Base-by-base conservation (phyloP, 306 rosid species). In the Cyclanthera cordifolia region DNA sequence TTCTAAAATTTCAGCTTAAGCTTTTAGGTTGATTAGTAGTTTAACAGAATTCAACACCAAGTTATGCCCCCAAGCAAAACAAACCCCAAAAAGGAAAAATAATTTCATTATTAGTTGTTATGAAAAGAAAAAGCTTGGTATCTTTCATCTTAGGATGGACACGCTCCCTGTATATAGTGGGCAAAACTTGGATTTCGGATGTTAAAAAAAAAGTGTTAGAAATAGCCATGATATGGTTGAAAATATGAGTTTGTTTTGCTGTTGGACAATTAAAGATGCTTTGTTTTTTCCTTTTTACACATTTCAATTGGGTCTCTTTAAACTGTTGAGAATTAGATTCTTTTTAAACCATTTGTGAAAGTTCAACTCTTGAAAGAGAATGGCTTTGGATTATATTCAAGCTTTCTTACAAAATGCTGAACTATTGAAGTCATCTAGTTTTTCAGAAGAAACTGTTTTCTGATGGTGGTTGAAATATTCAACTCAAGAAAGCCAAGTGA, bases 401-500 rank as follows among this genome's bases (percentile, higher is more conserved):
- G 56, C 71, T 8, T 67, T n/a, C 24, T n/a, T 25, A 46, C 37
- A 25, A 67, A 28, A 47, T 43, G 30, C 50, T 64, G 19, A 43
- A 50, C 39, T 61, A 61, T 15, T 41, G 37, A 64, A 64, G 20
- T 64, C 70, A 23, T 64, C 4, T 3, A 64, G 53, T 43, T 43
- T 41, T 52, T 43, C 30, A 63, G 49, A 37, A 32, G 23, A 61
- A 19, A 21, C 13, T 20, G n/a, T 63, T 16, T 47, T 25, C 55
- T 8, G 30, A 24, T 50, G 43, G 57, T 50, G 43, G 57, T n/a
- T 46, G 25, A 61, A 61, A 39, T 23, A 53, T 65, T 65, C 37
- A 41, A 32, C 19, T 32, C 65, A 57, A 57, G 45, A 57, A 59
- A 59, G 67, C 47, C 19, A 59, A 59, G 66, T 59, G 66, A 30